These are phyloP conservation scores for Aspergillus sp. DNA, from an alignment of 2,329 filamentous ascomycete genomes.

Conservation along the genomic window DNA sequence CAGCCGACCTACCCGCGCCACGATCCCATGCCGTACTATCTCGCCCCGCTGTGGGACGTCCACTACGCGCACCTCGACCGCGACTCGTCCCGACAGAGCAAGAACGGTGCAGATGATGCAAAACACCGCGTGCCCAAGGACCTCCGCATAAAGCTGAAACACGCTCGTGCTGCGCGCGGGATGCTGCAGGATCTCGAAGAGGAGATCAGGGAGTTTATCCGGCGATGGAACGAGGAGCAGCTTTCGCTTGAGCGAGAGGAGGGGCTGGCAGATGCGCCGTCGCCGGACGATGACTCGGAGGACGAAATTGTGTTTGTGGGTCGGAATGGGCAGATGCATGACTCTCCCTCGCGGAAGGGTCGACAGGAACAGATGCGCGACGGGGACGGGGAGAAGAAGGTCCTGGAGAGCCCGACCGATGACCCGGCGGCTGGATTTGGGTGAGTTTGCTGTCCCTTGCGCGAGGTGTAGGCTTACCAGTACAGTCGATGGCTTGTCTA, in stretches of 20 bases:
- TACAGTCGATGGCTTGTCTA: conserved; percentile 82
- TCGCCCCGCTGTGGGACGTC: conserved; percentile 77
- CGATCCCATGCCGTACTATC: conserved; percentile 69
- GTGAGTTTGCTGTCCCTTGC: conserved; percentile 41
- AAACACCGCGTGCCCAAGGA: conserved; percentile 61
- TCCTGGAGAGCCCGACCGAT: conserved; percentile 70
- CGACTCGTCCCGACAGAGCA: conserved; percentile 28
- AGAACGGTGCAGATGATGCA: conserved; percentile 25
- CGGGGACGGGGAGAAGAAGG: conserved; percentile 55
- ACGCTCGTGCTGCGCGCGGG: conserved; percentile 63
- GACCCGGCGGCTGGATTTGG: conserved; percentile 74
- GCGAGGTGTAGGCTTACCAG: conserved; percentile 8
- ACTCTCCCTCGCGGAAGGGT: conserved; percentile 46
- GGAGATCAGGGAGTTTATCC: conserved; percentile 68
- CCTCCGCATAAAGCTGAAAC: conserved; percentile 70
- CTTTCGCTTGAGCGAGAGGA: conserved; percentile 38
- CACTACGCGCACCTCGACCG: conserved; percentile 37
- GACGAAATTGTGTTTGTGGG: conserved; percentile 92
- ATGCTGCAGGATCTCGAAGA: conserved; percentile 78
- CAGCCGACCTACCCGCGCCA: conserved; percentile 71
- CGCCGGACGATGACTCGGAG: conserved; percentile 47
- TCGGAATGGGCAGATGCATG: conserved; percentile 53
- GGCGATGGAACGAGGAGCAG: conserved; percentile 48
- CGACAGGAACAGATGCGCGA: conserved; percentile 41
- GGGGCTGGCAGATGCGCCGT: conserved; percentile 36